Evolutionary conservation across 2,329 filamentous ascomycete genomes (phyloP).

Genomic region (Diaporthe citri): DNA sequence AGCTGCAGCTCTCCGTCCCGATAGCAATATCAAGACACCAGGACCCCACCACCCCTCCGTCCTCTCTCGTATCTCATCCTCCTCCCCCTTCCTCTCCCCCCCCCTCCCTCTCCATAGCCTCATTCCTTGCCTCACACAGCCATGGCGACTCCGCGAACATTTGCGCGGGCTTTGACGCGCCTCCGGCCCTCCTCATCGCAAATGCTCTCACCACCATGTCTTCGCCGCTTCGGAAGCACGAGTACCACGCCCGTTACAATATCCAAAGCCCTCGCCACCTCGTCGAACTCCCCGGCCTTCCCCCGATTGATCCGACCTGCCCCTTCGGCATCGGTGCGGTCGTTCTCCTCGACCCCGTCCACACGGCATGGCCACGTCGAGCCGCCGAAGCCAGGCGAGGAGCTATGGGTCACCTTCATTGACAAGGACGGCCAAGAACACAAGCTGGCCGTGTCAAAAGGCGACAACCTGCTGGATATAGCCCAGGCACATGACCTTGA

Average conservation of each 20-base stretch:
- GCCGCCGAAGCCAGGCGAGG: conserved; percentile 89
- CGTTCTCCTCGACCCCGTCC: conserved; percentile 71
- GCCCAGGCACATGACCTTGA: conserved; percentile 95
- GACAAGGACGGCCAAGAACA: conserved; percentile 87
- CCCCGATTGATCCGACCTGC: conserved; percentile 2
- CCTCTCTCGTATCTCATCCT: too few species aligned
- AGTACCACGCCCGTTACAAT: not conserved
- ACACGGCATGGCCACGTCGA: conserved; percentile 82
- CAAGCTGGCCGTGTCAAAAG: conserved; percentile 83
- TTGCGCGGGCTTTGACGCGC: conserved; percentile 27
- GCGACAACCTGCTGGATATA: conserved; percentile 95
- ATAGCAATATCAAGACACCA: not conserved
- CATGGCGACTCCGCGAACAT: conserved; percentile 28
- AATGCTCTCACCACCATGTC: conserved; percentile 23
- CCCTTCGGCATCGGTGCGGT: conserved; percentile 32
- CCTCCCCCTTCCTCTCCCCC: not conserved
- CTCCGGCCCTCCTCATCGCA: not conserved
- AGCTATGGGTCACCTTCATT: conserved; percentile 93
- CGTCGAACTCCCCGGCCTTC: conserved; percentile 2
- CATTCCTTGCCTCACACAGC: not conserved
- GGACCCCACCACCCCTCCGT: not conserved
- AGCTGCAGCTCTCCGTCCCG: not conserved
- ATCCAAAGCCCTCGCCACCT: conserved; percentile 10
- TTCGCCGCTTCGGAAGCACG: conserved; percentile 21
- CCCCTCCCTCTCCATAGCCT: not conserved